phyloP scores from a whole-genome alignment of 1,284 basidiomycete species.

The Porogramme epimiltina region DNA sequence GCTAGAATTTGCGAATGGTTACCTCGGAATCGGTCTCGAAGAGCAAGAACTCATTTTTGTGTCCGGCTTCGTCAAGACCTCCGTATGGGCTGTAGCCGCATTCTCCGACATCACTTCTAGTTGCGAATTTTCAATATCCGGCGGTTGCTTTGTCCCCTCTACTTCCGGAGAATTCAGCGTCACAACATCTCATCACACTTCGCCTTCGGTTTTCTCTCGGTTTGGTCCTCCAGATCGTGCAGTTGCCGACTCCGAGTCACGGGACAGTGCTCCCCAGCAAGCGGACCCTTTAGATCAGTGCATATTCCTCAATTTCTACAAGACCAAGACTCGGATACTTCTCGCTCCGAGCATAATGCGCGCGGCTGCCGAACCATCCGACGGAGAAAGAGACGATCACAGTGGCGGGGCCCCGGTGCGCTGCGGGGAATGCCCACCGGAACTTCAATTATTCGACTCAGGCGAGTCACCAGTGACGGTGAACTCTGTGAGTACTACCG shows the following conservation, averaged over 20 bases:
- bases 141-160: conserved; percentile 1
- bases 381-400: too few relatives aligned
- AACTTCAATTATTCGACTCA: too few relatives aligned
- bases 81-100: conserved; percentile 16
- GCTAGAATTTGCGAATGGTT: conserved; percentile 3
- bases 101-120: not conserved
- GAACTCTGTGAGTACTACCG: too few relatives aligned
- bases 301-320: conserved; percentile 10
- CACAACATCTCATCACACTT: not conserved
- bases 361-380: not conserved
- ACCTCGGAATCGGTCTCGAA: not conserved
- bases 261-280: not conserved
- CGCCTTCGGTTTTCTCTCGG: not conserved
- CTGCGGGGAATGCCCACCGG: too few relatives aligned
- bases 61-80: conserved; percentile 18
- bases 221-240: not conserved
- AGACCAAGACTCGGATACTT: conserved; percentile 1
- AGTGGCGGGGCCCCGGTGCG: too few relatives aligned
- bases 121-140: not conserved
- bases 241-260: not conserved
- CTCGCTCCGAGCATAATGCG: not conserved
- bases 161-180: conserved; percentile 1
- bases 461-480: too few relatives aligned
- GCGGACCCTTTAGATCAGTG: not conserved
- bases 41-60: conserved; percentile 20